Conservation (phyloP, 2,329 filamentous ascomycete genomes). For the Coniella lustricola region DNA sequence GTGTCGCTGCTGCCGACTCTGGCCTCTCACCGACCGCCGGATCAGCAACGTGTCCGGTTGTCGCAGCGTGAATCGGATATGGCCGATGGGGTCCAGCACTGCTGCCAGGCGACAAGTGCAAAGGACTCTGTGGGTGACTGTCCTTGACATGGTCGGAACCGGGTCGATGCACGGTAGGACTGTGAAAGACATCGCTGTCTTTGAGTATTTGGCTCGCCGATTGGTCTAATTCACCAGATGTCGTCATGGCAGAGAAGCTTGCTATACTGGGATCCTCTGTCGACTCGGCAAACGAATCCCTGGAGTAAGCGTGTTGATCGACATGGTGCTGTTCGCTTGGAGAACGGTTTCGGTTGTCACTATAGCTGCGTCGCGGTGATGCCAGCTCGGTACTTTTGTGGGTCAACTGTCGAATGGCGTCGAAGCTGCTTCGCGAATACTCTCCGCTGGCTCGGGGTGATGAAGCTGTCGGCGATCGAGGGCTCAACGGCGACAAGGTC, state of each 20-base stretch:
- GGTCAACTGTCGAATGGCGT: constrained; percentile 40
- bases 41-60: constrained; percentile 32
- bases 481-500: constrained; percentile 49
- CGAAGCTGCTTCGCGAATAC: constrained; percentile 44
- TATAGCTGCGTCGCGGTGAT: constrained; percentile 55
- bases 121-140: constrained; percentile 11
- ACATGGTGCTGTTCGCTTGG: constrained; percentile 40
- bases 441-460: constrained; percentile 53
- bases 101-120: not conserved
- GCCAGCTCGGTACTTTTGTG: constrained; percentile 47
- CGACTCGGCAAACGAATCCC: constrained; percentile 70
- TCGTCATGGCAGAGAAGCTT: constrained; percentile 59
- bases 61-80: constrained; percentile 26
- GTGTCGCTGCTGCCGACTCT: constrained; percentile 32
- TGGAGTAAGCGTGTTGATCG: constrained; percentile 50
- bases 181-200: constrained; percentile 81
- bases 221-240: constrained; percentile 64
- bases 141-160: constrained; percentile 28
- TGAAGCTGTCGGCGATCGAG: constrained; percentile 32
- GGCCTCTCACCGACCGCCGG: constrained; percentile 21
- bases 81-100: constrained; percentile 12
- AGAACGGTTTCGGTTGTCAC: constrained; percentile 47
- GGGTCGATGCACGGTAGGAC: constrained; percentile 59
- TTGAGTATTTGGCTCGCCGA: constrained; percentile 88
- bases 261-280: constrained; percentile 57